phyloP scores from a whole-genome alignment of 2,329 filamentous ascomycete genomes.

The Stenocarpella maydis region DNA sequence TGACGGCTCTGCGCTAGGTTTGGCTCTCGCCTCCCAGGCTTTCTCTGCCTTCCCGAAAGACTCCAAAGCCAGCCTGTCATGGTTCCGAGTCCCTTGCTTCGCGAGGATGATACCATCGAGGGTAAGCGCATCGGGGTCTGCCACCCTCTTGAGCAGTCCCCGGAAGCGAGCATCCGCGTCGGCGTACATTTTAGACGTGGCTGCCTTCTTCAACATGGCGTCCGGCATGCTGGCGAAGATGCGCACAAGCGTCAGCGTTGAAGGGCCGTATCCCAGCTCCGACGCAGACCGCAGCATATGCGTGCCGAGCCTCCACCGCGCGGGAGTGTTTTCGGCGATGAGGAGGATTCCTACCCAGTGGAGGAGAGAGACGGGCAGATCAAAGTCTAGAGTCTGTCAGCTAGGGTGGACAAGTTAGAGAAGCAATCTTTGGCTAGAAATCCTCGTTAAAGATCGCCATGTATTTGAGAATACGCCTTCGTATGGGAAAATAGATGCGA shows the following conservation, averaged over 20 bases:
- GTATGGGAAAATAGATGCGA: neutral
- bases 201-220: slow-evolving; percentile 37
- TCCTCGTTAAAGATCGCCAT: no score
- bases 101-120: slow-evolving; percentile 44
- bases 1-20: neutral
- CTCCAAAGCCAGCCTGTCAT: slow-evolving; percentile 41
- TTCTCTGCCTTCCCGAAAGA: slow-evolving; percentile 33
- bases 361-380: slow-evolving; percentile 42
- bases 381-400: slow-evolving; percentile 36
- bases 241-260: slow-evolving; percentile 45
- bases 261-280: slow-evolving; percentile 46
- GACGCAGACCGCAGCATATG: slow-evolving; percentile 48
- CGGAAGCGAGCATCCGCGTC: slow-evolving; percentile 39
- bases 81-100: slow-evolving; percentile 31
- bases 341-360: slow-evolving; percentile 46
- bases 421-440: neutral
- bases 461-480: accelerated
- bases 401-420: neutral
- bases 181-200: slow-evolving; percentile 38
- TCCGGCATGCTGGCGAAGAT: slow-evolving; percentile 34
- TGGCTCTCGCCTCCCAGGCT: slow-evolving; percentile 23
- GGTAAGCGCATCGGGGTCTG: slow-evolving; percentile 47
- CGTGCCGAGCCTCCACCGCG: slow-evolving; percentile 39
- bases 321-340: slow-evolving; percentile 21
- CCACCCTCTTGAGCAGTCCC: slow-evolving; percentile 34